Percentiles rank a stretch among this genome's conserved stretches.
Conservation (phyloP, 2,329 filamentous ascomycete genomes). For the Hymenoscyphus occultus region DNA sequence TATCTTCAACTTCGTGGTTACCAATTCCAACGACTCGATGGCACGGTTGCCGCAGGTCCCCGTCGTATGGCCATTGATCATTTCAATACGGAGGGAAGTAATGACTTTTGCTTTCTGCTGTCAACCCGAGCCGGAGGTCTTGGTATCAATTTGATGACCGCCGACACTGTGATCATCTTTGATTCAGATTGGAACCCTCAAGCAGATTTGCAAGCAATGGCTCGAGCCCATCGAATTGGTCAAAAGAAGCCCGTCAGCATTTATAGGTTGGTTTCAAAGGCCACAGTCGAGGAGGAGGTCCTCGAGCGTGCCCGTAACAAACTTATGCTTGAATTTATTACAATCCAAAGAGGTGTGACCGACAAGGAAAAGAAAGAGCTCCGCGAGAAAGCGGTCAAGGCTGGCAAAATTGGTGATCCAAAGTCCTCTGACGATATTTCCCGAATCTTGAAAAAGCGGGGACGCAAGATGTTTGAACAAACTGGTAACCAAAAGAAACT, state of each 20-base stretch:
- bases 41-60: constrained; percentile 84
- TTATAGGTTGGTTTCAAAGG: constrained; percentile 93
- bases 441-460: constrained; percentile 91
- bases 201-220: constrained; percentile 97
- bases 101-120: constrained; percentile 93
- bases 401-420: constrained; percentile 75
- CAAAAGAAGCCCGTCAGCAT: constrained; percentile 96
- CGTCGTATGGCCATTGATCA: constrained; percentile 95
- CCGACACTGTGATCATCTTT: constrained; percentile 95
- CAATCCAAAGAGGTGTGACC: constrained; percentile 93
- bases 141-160: constrained; percentile 99
- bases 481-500: constrained; percentile 94
- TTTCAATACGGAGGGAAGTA: constrained; percentile 94
- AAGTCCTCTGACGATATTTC: constrained; percentile 94
- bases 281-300: constrained; percentile 97
- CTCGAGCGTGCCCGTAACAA: constrained; percentile 96
- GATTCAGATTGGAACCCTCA: constrained; percentile 99
- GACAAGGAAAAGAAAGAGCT: constrained; percentile 84
- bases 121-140: constrained; percentile 94
- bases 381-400: constrained; percentile 72
- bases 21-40: constrained; percentile 90
- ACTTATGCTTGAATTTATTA: constrained; percentile 93
- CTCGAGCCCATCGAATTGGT: constrained; percentile 93
- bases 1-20: constrained; percentile 93
- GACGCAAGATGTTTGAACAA: constrained; percentile 99